A percentile compares a stretch with the other conserved stretches of the same genome.
Evolutionary conservation across 192 early-diverging fungal genomes (phyloP).

Genomic region (Dissophora globulifera): DNA sequence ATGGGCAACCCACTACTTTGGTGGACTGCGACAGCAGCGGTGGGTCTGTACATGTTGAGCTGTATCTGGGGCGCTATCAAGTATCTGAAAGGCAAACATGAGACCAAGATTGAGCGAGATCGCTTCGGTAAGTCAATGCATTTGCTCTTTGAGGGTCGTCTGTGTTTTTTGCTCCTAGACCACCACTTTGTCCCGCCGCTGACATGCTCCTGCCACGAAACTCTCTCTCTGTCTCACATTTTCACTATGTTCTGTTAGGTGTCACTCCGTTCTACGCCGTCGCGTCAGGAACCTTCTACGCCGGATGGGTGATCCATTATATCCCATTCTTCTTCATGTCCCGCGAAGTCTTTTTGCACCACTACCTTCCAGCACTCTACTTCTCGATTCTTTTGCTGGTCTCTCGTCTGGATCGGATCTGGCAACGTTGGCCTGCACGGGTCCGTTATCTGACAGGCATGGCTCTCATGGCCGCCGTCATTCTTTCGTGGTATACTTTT

Average conservation of each 20-base stretch:
- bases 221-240: no score
- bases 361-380: slow-evolving; percentile 93
- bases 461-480: slow-evolving; percentile 62
- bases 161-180: no score
- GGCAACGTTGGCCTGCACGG: slow-evolving; percentile 56
- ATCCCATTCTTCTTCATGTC: slow-evolving; percentile 93
- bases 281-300: slow-evolving; percentile 70
- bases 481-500: slow-evolving; percentile 75
- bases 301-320: slow-evolving; percentile 89
- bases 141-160: not conserved
- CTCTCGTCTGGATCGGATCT: slow-evolving; percentile 73
- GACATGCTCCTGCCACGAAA: no score
- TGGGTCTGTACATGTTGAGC: slow-evolving; percentile 64
- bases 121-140: slow-evolving; percentile 52
- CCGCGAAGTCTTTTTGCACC: slow-evolving; percentile 90
- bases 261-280: slow-evolving; percentile 63
- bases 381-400: slow-evolving; percentile 83
- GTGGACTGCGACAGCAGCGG: slow-evolving; percentile 74
- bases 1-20: slow-evolving; percentile 91
- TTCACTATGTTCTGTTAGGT: slow-evolving; percentile 1
- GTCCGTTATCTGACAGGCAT: slow-evolving; percentile 60
- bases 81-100: slow-evolving; percentile 62
- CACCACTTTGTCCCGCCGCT: no score
- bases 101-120: slow-evolving; percentile 31
- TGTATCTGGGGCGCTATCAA: slow-evolving; percentile 56